phyloP scores from a whole-genome alignment of 129 eudicot species.

The Smallanthus sonchifolius region DNA sequence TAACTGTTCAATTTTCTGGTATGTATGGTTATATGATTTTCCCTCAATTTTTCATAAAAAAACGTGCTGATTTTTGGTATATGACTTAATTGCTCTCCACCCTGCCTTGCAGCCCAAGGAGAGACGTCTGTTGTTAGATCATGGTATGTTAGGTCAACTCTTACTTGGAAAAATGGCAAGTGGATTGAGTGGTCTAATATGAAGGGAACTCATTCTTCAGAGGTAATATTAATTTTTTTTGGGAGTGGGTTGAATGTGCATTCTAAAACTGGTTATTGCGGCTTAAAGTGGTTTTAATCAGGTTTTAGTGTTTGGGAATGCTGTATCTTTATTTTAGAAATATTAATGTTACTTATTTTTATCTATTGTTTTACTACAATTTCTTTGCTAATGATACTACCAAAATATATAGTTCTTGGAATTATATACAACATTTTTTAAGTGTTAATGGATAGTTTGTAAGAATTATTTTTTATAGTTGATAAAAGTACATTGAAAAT shows the following conservation, averaged over 20 bases:
- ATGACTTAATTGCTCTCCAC: neutral
- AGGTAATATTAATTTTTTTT: conserved; percentile 33
- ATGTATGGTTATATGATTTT: conserved; percentile 2
- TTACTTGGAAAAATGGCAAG: conserved; percentile 64
- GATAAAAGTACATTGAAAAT: neutral
- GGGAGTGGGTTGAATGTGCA: neutral
- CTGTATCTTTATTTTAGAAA: neutral
- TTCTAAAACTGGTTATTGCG: neutral
- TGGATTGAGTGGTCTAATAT: conserved; percentile 67
- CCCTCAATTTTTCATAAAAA: neutral
- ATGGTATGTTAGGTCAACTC: conserved; percentile 72
- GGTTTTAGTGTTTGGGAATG: neutral
- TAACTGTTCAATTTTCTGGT: conserved; percentile 73
- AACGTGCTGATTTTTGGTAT: neutral
- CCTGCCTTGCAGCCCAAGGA: conserved; percentile 48
- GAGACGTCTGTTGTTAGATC: conserved; percentile 50
- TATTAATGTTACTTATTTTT: neutral
- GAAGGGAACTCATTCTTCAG: conserved; percentile 31
- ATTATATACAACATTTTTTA: neutral
- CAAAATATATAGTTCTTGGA: neutral
- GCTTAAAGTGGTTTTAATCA: neutral
- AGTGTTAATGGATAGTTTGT: neutral
- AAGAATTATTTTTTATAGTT: neutral
- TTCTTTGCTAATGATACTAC: neutral
- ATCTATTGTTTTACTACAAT: neutral